phyloP scores from a whole-genome alignment of 148 eudicot species.

The Rhododendron simsii region DNA sequence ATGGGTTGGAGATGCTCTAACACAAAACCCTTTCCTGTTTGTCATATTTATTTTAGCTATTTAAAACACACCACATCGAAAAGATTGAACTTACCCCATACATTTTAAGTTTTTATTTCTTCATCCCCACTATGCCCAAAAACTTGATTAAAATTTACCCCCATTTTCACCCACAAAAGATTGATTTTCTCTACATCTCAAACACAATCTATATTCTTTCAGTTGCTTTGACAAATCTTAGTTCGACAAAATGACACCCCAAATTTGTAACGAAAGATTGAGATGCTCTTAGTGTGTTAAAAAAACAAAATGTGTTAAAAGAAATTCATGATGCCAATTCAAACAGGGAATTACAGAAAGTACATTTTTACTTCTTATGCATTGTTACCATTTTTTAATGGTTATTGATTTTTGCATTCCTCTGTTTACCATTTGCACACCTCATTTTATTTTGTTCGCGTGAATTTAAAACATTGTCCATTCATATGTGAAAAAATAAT shows the following conservation, averaged over 20 bases:
- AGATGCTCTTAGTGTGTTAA: neutral
- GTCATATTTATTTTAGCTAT: neutral
- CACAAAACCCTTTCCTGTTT: neutral
- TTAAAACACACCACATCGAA: too few species aligned
- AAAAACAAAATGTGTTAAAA: neutral
- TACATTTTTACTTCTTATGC: too few species aligned
- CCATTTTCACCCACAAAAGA: neutral
- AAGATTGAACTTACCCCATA: too few species aligned
- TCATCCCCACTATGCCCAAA: too few species aligned
- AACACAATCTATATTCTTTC: too few species aligned
- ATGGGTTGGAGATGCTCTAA: too few species aligned
- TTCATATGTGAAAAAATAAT: neutral
- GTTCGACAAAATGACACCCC: neutral
- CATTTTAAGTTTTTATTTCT: too few species aligned
- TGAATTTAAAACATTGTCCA: neutral
- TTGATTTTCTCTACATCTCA: neutral
- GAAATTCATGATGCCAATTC: neutral
- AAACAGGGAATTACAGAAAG: neutral
- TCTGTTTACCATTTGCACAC: neutral
- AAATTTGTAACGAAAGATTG: too few species aligned
- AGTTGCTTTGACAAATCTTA: neutral
- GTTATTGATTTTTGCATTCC: neutral
- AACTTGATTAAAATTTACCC: too few species aligned
- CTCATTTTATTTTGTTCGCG: neutral
- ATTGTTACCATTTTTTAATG: neutral